These are phyloP conservation scores for Epithemia pelagica DNA, from an alignment of 108 stramenopile species.

Conservation along the genomic window DNA sequence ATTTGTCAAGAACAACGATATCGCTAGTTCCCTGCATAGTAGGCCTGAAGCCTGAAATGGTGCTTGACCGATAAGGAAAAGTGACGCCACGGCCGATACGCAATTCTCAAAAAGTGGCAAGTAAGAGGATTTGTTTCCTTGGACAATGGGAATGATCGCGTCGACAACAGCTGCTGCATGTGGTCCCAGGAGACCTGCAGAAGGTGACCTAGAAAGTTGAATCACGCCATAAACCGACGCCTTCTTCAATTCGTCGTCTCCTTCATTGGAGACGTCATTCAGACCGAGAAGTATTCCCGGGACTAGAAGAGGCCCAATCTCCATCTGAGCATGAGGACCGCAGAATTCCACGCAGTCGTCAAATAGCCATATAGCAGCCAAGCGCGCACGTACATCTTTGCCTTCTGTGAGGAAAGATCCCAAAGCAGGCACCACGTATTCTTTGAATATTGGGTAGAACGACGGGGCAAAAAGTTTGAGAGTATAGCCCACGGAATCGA, in stretches of 20 bases:
- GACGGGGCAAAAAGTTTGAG: slow-evolving; percentile 50
- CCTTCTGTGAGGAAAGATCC: slow-evolving; percentile 30
- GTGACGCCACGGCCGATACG: slow-evolving; percentile 54
- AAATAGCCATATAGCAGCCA: slow-evolving; percentile 67
- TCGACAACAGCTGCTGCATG: slow-evolving; percentile 25
- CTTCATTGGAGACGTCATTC: slow-evolving; percentile 31
- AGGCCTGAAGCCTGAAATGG: slow-evolving; percentile 33
- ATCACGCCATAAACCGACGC: slow-evolving; percentile 70
- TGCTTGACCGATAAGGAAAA: slow-evolving; percentile 41
- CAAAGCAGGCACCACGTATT: slow-evolving; percentile 45
- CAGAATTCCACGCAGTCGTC: slow-evolving; percentile 80
- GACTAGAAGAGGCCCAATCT: slow-evolving; percentile 37
- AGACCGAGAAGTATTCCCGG: slow-evolving; percentile 38
- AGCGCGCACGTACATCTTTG: slow-evolving; percentile 49
- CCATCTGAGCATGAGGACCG: slow-evolving; percentile 46
- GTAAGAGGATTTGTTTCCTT: slow-evolving; percentile 29
- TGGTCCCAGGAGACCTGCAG: slow-evolving; percentile 22
- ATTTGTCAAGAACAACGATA: slow-evolving; percentile 35
- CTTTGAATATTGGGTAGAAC: slow-evolving; percentile 55
- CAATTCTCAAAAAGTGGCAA: slow-evolving; percentile 46
- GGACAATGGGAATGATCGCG: slow-evolving; percentile 17
- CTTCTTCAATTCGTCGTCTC: slow-evolving; percentile 42
- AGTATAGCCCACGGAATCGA: slow-evolving; percentile 74
- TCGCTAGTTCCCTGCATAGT: slow-evolving; percentile 24
- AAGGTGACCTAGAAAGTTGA: slow-evolving; percentile 63